These are phyloP conservation scores for Mycena albidolilacea DNA, from an alignment of 768 basidiomycete species.

Conservation along the genomic window DNA sequence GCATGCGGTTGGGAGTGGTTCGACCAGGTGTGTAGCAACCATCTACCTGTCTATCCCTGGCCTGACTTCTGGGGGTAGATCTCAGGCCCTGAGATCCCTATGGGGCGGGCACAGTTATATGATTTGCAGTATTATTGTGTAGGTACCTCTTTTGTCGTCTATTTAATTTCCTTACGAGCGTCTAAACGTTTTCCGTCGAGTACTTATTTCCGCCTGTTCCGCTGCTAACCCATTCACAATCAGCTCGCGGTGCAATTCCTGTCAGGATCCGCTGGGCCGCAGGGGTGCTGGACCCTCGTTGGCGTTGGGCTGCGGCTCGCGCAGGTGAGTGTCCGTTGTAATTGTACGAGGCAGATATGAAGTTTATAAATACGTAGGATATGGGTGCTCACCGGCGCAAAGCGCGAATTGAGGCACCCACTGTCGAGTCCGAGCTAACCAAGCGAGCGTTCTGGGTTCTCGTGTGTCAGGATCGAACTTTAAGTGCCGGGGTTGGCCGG, in stretches of 20 bases:
- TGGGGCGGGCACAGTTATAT: slow-evolving; percentile 74
- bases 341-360: slow-evolving; percentile 47
- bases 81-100: slow-evolving; percentile 71
- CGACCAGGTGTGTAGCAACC: slow-evolving; percentile 61
- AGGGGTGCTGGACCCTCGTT: slow-evolving; percentile 77
- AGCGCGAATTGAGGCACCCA: slow-evolving; percentile 38
- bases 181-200: too few relatives aligned
- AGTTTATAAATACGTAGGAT: background rate
- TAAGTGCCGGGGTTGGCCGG: slow-evolving; percentile 64
- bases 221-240: slow-evolving; percentile 22
- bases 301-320: slow-evolving; percentile 54
- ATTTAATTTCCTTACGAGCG: too few relatives aligned
- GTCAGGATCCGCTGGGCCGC: slow-evolving; percentile 70
- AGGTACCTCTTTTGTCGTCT: slow-evolving; percentile 44
- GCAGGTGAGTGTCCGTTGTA: slow-evolving; percentile 55
- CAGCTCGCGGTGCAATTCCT: slow-evolving; percentile 70
- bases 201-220: background rate
- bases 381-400: slow-evolving; percentile 11
- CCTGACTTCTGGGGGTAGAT: background rate
- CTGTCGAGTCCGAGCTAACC: slow-evolving; percentile 71
- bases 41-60: too few relatives aligned
- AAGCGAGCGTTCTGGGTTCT: slow-evolving; percentile 67
- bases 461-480: slow-evolving; percentile 34
- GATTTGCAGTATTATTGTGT: slow-evolving; percentile 81
- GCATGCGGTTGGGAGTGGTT: slow-evolving; percentile 80